A percentile compares a stretch with the other conserved stretches of the same genome.
phyloP scores from a whole-genome alignment of 2,329 filamentous ascomycete species.

The Clarireedia monteithiana region DNA sequence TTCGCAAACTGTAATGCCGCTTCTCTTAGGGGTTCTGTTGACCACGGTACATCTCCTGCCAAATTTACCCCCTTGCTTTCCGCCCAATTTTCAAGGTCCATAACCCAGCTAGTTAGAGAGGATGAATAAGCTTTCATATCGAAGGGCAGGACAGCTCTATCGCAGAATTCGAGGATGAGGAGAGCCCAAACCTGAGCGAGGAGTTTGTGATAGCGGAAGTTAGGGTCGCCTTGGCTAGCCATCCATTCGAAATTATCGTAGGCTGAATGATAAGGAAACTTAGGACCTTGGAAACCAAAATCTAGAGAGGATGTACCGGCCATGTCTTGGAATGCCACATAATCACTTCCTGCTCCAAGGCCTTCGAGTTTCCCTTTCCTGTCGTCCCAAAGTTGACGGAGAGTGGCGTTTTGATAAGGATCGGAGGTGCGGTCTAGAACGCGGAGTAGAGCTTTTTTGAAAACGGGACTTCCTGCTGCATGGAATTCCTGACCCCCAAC shows the following conservation, averaged over 20 bases:
- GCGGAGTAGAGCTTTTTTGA: conserved; percentile 62
- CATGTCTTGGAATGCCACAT: conserved; percentile 84
- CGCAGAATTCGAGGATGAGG: conserved; percentile 76
- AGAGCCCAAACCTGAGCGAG: conserved; percentile 75
- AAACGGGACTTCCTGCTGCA: conserved; percentile 74
- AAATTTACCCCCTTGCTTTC: conserved; percentile 48
- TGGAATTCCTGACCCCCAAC: conserved; percentile 68
- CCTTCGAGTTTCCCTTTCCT: conserved; percentile 53
- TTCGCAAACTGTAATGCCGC: conserved; percentile 54
- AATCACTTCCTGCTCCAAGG: conserved; percentile 72
- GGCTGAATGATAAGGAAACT: conserved; percentile 70
- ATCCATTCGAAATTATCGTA: conserved; percentile 91
- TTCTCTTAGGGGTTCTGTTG: conserved; percentile 46
- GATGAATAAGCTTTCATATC: conserved; percentile 68
- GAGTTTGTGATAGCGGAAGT: conserved; percentile 70
- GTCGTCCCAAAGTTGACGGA: conserved; percentile 70
- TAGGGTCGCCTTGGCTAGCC: conserved; percentile 69
- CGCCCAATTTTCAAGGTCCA: conserved; percentile 59
- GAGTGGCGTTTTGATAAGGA: conserved; percentile 60
- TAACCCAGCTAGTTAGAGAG: conserved; percentile 55
- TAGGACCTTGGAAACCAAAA: conserved; percentile 62
- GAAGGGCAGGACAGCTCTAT: conserved; percentile 74
- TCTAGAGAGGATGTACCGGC: conserved; percentile 84
- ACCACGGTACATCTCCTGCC: conserved; percentile 33
- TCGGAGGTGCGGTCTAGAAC: conserved; percentile 70